Percentiles rank a stretch among this genome's conserved stretches.
These are phyloP conservation scores for Podila epicladia DNA, from an alignment of 192 early-diverging fungal species.

Conservation along the genomic window DNA sequence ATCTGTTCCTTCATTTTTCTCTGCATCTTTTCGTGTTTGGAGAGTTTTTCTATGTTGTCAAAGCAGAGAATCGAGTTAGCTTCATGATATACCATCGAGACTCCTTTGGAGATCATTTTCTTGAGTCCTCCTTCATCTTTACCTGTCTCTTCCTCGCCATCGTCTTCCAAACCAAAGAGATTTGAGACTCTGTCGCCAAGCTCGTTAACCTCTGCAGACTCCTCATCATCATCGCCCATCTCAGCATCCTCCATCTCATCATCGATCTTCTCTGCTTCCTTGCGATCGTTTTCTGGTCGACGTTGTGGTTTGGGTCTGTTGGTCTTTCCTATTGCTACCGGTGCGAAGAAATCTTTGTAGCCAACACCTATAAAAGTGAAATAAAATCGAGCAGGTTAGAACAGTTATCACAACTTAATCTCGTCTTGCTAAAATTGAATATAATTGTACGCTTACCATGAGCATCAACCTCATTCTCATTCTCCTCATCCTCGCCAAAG, in stretches of 20 bases:
- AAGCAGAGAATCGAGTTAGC: not conserved
- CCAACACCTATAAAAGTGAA: conserved; percentile 68
- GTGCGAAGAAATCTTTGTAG: conserved; percentile 88
- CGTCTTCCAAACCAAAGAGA: conserved; percentile 67
- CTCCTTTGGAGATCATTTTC: too few species aligned
- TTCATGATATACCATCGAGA: too few species aligned
- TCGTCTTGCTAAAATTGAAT: not conserved
- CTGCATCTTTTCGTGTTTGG: conserved; percentile 86
- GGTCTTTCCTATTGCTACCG: conserved; percentile 61
- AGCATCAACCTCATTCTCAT: conserved; percentile 67
- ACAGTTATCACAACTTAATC: not conserved
- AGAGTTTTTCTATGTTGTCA: conserved; percentile 50
- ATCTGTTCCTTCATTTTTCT: conserved; percentile 76
- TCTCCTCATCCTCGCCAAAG: conserved; percentile 68
- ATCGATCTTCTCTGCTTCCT: conserved; percentile 48
- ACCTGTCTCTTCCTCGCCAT: conserved; percentile 58
- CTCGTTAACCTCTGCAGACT: conserved; percentile 51
- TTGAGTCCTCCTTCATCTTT: conserved; percentile 10
- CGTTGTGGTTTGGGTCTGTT: conserved; percentile 45
- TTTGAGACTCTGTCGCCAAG: conserved; percentile 53
- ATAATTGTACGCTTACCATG: conserved; percentile 48
- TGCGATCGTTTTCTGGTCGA: conserved; percentile 49
- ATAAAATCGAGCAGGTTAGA: not conserved
- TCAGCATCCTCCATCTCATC: conserved; percentile 57
- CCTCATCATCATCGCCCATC: conserved; percentile 53